Evolutionary conservation across 2,329 filamentous ascomycete genomes (phyloP), one percentile per base, ranked within the genome.

Genomic region (Alternaria viburni): DNA sequence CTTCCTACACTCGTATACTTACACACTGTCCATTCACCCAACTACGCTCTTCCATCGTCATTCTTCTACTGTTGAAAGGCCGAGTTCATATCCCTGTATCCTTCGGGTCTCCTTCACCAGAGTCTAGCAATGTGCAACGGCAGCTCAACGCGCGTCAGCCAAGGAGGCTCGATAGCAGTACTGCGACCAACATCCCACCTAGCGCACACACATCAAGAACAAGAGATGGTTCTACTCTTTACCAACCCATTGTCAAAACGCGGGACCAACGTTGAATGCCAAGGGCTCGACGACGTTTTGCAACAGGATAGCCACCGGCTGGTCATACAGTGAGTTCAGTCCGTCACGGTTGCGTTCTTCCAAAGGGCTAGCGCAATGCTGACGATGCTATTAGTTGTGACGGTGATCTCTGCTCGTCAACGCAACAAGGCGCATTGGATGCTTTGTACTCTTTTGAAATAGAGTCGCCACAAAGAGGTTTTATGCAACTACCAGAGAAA

Each of bases 131-230:
- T 78, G 76, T 78, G 76, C 46, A 74, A 74, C 69, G 77, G 75
- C 43, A 41, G 57, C 21, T 78, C 76, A 10, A 67, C 65, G 8
- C 72, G 76, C 45, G 54, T 67, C 8, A 75, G 72, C 41, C 76
- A 79, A 64, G 77, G 77, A n/a, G 77, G 77, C 30, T 75, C 76
- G 1, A 77, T 79, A n/a, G 77, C 77, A 13, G 71, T 79, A 1
- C 68, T 79, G 1, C 71, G 66, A 11, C 71, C 74, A 15, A 68
- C 65, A 17, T 57, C 57, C 11, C 61, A 64, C 41, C 45, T 65
- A 1, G 25, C 30, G 9, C 64, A 57, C 5, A 49, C 65, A 4
- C 51, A 62, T 21, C 52, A 60, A 11, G 59, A 66, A 36, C 62
- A 72, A 19, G 71, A 77, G 44, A 71, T 77, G 60, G 65, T 67